Conservation (phyloP, 305 asterid genomes). For the Solanum hybrid region DNA sequence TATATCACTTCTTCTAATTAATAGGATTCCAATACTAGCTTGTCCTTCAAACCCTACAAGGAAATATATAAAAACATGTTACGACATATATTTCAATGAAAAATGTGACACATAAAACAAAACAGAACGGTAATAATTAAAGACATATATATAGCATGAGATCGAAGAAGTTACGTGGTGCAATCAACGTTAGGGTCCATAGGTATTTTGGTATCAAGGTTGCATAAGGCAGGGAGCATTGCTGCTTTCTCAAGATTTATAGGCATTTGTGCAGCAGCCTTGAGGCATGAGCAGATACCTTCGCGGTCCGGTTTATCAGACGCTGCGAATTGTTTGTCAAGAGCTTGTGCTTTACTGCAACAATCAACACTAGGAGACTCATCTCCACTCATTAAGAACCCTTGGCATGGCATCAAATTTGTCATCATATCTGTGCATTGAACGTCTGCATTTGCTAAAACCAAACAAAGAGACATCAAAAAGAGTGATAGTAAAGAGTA, state of each 20-base stretch:
- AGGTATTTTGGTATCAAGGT: not conserved
- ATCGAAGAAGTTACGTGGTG: not conserved
- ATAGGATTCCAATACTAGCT: not conserved
- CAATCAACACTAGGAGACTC: not conserved
- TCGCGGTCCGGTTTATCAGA: not conserved
- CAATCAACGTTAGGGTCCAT: not conserved
- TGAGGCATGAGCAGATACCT: not conserved
- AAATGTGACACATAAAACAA: not conserved
- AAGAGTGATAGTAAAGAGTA: not conserved
- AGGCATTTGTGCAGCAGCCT: not conserved
- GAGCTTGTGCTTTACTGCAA: not conserved
- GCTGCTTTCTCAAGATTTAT: slow-evolving; percentile 3
- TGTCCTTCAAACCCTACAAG: not conserved
- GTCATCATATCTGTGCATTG: not conserved
- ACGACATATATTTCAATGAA: not conserved
- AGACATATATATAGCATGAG: not conserved
- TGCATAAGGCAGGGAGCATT: not conserved
- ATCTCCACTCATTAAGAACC: not conserved
- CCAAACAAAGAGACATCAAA: not conserved
- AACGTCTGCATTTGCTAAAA: not conserved
- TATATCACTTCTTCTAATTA: not conserved
- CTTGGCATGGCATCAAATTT: slow-evolving; percentile 4
- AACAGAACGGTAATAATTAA: not conserved
- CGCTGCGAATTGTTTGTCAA: not conserved
- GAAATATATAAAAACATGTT: not conserved